These are phyloP conservation scores for Abrus pulchellus DNA, from an alignment of 306 rosid genomes.

Conservation along the genomic window DNA sequence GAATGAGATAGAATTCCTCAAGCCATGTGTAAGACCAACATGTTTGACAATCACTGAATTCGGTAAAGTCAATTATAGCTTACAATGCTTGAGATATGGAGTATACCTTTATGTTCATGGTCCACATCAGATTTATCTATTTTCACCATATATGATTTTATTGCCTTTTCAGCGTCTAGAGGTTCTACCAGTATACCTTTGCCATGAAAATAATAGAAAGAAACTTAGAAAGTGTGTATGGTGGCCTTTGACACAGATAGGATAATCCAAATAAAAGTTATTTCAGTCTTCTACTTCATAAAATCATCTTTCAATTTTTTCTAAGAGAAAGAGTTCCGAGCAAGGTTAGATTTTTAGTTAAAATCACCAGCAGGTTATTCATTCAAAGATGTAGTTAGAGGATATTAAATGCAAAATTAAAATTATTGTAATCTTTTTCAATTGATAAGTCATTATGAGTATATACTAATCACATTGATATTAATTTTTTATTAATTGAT, in stretches of 20 bases:
- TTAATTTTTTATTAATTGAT: too few relatives aligned
- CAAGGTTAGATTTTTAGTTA: too few relatives aligned
- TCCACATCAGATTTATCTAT: not conserved
- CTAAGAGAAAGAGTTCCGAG: too few relatives aligned
- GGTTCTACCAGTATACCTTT: constrained; percentile 21
- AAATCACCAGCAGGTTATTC: too few relatives aligned
- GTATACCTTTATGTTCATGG: not conserved
- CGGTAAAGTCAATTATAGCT: not conserved
- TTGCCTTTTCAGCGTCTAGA: not conserved
- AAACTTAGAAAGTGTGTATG: not conserved
- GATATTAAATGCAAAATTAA: too few relatives aligned
- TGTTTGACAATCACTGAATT: not conserved
- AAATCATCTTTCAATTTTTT: too few relatives aligned
- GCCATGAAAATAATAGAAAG: not conserved
- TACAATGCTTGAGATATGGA: not conserved
- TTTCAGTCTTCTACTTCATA: not conserved
- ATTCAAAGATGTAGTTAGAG: too few relatives aligned
- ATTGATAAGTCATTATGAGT: too few relatives aligned
- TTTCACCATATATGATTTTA: not conserved
- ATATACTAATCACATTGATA: too few relatives aligned
- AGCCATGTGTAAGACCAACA: not conserved
- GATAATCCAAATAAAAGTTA: not conserved
- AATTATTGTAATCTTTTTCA: too few relatives aligned
- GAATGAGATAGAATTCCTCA: too few relatives aligned
- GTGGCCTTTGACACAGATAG: not conserved